Conservation (phyloP, 371 early-diverging fungal genomes). For the Agmasoma carcini region DNA sequence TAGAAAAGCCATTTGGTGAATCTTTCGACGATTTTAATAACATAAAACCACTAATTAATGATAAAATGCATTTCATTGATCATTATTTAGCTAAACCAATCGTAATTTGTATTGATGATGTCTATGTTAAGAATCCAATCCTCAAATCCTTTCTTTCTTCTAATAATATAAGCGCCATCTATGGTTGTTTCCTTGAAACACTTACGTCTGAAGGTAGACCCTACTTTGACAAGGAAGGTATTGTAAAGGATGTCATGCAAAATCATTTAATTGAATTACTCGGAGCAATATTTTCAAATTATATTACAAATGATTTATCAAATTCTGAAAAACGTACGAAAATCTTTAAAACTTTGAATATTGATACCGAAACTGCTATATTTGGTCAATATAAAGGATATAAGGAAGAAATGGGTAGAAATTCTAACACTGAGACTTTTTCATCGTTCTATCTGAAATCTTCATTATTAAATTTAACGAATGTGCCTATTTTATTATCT, state of each 20-base stretch:
- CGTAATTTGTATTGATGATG: constrained; percentile 31
- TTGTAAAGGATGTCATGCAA: constrained; percentile 95
- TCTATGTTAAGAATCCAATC: constrained; percentile 6
- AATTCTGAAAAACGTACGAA: constrained; percentile 3
- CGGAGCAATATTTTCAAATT: constrained; percentile 66
- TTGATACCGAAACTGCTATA: constrained; percentile 7
- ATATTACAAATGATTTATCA: not conserved
- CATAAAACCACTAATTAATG: constrained; percentile 17
- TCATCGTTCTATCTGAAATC: constrained; percentile 10
- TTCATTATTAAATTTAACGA: constrained; percentile 21
- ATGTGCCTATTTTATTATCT: constrained; percentile 35
- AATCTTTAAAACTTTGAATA: constrained; percentile 8
- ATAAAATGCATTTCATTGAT: constrained; percentile 45
- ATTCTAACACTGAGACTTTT: constrained; percentile 47
- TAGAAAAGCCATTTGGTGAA: constrained; percentile 97
- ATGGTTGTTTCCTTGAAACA: constrained; percentile 88
- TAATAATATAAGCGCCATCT: constrained; percentile 69
- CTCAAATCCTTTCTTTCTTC: constrained; percentile 15
- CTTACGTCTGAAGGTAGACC: constrained; percentile 91
- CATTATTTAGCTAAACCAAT: constrained; percentile 53
- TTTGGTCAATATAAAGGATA: constrained; percentile 49
- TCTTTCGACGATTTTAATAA: constrained; percentile 64
- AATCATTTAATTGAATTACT: constrained; percentile 81
- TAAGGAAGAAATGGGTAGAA: constrained; percentile 17
- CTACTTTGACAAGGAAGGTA: constrained; percentile 95